Evolutionary conservation across 768 basidiomycete species (phyloP).

Genomic region (Lactifluus subvellereus): DNA sequence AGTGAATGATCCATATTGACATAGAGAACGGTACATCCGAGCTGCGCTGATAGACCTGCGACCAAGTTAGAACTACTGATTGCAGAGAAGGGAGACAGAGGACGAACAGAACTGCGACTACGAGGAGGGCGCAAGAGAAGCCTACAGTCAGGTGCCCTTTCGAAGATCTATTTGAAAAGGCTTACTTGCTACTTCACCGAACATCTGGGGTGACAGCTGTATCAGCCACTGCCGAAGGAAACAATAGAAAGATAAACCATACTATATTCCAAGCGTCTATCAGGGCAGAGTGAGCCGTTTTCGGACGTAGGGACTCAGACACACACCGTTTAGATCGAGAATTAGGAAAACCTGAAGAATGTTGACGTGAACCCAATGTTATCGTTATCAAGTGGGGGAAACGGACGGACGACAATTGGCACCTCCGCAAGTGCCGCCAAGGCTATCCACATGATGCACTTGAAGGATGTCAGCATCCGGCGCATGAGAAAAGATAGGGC

Average conservation of each 20-base stretch:
- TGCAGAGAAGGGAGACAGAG: not conserved
- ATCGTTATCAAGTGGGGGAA: not conserved
- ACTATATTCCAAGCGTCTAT: not conserved
- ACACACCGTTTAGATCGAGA: not conserved
- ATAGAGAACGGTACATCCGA: constrained; percentile 1
- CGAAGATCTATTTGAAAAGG: not conserved
- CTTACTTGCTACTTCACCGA: not conserved
- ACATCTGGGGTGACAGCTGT: not conserved
- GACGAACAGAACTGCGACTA: not conserved
- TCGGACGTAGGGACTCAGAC: not conserved
- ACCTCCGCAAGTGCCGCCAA: not conserved
- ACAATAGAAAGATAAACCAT: not conserved
- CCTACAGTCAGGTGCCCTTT: not conserved
- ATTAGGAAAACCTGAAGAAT: not conserved
- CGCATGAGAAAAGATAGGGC: not conserved
- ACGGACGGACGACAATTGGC: not conserved
- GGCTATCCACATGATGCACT: constrained; percentile 10
- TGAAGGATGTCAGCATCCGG: not conserved
- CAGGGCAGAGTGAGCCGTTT: not conserved
- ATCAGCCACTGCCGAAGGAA: not conserved
- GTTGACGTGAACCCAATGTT: not conserved
- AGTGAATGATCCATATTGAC: not conserved
- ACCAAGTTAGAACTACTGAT: not conserved
- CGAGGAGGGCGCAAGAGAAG: not conserved
- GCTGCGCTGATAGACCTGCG: constrained; percentile 10